Evolutionary conservation across 192 early-diverging fungal species (phyloP).

Genomic region (Rhizophagus sp.): DNA sequence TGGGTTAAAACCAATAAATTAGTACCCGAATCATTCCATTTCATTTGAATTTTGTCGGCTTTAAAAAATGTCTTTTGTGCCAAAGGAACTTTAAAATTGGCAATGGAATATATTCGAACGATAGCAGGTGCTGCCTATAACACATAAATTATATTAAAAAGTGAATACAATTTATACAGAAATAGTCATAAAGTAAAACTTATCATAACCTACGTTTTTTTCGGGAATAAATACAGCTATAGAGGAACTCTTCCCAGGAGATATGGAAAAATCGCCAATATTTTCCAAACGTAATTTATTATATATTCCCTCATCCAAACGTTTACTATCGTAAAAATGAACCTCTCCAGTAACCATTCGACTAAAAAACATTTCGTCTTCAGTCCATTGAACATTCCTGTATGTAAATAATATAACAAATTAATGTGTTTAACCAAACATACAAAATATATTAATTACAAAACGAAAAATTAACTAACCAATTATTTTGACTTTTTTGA

Average conservation of each 20-base stretch:
- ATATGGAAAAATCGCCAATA: conserved; percentile 83
- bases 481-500: conserved; percentile 77
- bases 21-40: conserved; percentile 91
- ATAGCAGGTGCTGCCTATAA: conserved; percentile 72
- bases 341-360: conserved; percentile 86
- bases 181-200: neutral
- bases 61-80: conserved; percentile 94
- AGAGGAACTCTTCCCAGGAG: conserved; percentile 78
- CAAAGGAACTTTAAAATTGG: conserved; percentile 67
- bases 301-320: conserved; percentile 55
- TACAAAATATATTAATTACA: neutral
- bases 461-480: conserved; percentile 42
- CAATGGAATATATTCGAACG: conserved; percentile 84
- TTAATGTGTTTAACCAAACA: neutral
- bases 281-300: conserved; percentile 72
- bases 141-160: too few species aligned
- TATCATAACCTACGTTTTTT: conserved; percentile 44
- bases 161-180: neutral
- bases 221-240: conserved; percentile 94
- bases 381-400: conserved; percentile 93
- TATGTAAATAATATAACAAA: neutral
- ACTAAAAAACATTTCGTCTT: conserved; percentile 85
- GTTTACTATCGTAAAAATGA: conserved; percentile 79
- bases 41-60: conserved; percentile 89
- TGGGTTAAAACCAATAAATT: conserved; percentile 88